These are phyloP conservation scores for Debaryomycetaceae sp. DNA, from an alignment of 1,139 yeast species.

Conservation along the genomic window DNA sequence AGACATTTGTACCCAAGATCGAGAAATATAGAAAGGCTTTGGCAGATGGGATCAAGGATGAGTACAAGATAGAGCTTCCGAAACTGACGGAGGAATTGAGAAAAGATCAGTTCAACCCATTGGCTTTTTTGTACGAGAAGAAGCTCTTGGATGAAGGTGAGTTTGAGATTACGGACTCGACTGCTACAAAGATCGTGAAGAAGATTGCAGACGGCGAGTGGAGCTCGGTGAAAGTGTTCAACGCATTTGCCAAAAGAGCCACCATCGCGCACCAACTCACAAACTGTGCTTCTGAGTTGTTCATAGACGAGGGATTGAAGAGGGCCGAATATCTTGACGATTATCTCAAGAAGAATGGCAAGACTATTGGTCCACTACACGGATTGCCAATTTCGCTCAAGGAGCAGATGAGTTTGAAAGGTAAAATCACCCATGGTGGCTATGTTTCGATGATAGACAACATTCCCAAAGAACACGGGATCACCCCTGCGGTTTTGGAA, in stretches of 20 bases:
- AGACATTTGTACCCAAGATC: conserved; percentile 46
- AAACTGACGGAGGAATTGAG: conserved; percentile 38
- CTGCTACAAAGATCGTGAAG: conserved; percentile 33
- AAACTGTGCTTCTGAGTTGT: conserved; percentile 33
- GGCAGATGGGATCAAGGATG: conserved; percentile 36
- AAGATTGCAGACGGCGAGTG: conserved; percentile 32
- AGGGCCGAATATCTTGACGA: conserved; percentile 33
- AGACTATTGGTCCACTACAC: conserved; percentile 69
- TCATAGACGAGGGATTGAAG: conserved; percentile 32
- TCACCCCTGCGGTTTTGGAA: conserved; percentile 49
- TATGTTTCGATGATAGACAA: conserved; percentile 55
- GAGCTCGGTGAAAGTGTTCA: conserved; percentile 44
- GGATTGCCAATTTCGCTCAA: conserved; percentile 78
- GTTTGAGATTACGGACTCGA: conserved; percentile 44
- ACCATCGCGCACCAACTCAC: conserved; percentile 34
- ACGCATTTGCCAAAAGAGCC: conserved; percentile 52
- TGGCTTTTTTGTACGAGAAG: conserved; percentile 39
- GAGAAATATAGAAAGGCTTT: conserved; percentile 45
- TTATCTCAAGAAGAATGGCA: conserved; percentile 49
- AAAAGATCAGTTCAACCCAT: conserved; percentile 41
- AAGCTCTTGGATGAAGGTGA: conserved; percentile 44
- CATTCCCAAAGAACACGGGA: conserved; percentile 48
- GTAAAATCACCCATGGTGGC: conserved; percentile 58
- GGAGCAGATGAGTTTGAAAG: conserved; percentile 63
- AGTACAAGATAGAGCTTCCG: conserved; percentile 40